Evolutionary conservation across 2,329 filamentous ascomycete species (phyloP).

Genomic region (Ascochyta viciae-villosae): DNA sequence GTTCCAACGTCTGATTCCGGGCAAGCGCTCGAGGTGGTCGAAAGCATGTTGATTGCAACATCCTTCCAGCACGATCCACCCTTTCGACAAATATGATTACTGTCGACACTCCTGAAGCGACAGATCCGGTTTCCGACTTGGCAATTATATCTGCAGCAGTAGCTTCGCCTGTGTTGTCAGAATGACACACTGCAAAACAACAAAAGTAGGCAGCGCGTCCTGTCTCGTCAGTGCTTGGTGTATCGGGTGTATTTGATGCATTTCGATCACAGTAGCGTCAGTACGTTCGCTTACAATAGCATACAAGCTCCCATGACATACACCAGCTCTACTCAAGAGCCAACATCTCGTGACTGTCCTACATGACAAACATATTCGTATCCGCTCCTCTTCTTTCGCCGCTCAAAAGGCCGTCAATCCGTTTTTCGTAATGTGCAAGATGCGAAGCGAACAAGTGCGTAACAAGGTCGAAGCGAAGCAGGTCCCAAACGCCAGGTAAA

Average conservation of each 20-base stretch:
- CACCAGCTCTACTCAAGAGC: not conserved
- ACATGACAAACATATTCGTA: not conserved
- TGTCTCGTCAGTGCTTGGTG: too few species aligned
- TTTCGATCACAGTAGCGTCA: not conserved
- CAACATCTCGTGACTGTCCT: not conserved
- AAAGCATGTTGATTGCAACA: too few species aligned
- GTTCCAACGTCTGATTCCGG: too few species aligned
- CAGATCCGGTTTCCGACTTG: too few species aligned
- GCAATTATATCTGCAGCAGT: too few species aligned
- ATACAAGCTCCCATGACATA: not conserved
- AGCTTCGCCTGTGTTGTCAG: too few species aligned
- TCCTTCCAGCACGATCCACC: too few species aligned
- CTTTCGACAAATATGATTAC: too few species aligned
- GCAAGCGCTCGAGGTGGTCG: too few species aligned
- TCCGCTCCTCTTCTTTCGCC: not conserved
- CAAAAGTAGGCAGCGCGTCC: too few species aligned
- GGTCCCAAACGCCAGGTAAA: conserved; percentile 18
- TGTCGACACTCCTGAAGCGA: too few species aligned
- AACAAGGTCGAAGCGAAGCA: not conserved
- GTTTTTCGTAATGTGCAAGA: conserved; percentile 2
- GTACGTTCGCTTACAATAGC: not conserved
- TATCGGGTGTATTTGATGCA: not conserved
- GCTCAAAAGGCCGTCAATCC: conserved; percentile 6
- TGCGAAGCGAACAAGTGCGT: conserved; percentile 10
- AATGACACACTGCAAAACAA: too few species aligned